Evolutionary conservation across 805 yeast genomes (phyloP), one percentile per base, ranked within the genome.

Genomic region (Starmerella stellata): DNA sequence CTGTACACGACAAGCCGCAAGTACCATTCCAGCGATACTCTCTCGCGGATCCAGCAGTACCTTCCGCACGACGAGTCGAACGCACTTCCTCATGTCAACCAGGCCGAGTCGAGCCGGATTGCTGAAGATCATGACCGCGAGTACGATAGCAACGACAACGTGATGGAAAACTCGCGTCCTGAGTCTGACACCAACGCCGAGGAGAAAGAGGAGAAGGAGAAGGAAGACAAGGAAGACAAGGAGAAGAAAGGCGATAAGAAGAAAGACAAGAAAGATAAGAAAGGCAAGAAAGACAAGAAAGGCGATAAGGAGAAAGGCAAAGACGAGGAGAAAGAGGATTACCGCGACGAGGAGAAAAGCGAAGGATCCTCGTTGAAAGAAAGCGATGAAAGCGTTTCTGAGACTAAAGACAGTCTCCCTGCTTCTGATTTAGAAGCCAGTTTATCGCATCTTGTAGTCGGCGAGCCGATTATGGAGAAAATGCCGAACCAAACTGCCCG

Each of bases 401-500:
- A n/a, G 16, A 24, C 13, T 4, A 17, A 19, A 11, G 28, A 5
- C 13, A 3, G 14, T 11, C 5, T 15, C 4, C 14, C 4, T 3
- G 18, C 20, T 21, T 15, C 19, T 7, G 17, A 19, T 16, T 21
- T 15, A 3, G 25, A 18, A 15, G 13, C 17, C 15, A 23, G 9
- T 5, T 4, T 35, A 13, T 27, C 33, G 9, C 39, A 39, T 5
- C 39, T 51, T 2, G 39, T 47, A 29, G 36, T 37, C n/a, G 58
- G 65, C 18, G 47, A 49, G 31, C 65, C 83, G 2, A 83, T 83
- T 52, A 90, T 90, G 98, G 93, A 93, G 5, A 71, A 80, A 48
- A 83, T 90, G 93, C 78, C 78, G 14, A 87, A 87, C 57, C 83
- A 75, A 47, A 77, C 83, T 0, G 61, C 73, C 38, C 71, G 73